These are phyloP conservation scores for Dryadomyces quercivorus DNA, from an alignment of 2,329 filamentous ascomycete species.

Conservation along the genomic window DNA sequence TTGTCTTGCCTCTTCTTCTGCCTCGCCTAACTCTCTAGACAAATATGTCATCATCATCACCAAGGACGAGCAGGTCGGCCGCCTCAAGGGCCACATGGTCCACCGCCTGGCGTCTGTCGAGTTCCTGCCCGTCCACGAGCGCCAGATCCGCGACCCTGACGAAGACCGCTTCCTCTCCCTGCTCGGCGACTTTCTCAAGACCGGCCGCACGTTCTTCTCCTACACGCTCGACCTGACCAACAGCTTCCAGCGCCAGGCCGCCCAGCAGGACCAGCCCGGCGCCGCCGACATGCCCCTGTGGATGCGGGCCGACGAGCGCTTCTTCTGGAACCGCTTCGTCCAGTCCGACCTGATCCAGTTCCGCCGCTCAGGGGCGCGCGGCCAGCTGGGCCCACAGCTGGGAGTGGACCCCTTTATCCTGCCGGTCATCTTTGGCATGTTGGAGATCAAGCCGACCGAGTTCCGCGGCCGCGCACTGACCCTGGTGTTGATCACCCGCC, in stretches of 20 bases:
- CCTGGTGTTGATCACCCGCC: conserved; percentile 74
- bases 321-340: conserved; percentile 97
- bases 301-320: conserved; percentile 88
- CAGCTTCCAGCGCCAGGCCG: conserved; percentile 86
- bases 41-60: conserved; percentile 97
- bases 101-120: conserved; percentile 89
- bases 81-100: conserved; percentile 89
- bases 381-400: conserved; percentile 57
- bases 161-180: conserved; percentile 84
- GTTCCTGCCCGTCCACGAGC: conserved; percentile 86
- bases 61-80: conserved; percentile 81
- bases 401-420: conserved; percentile 84
- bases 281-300: conserved; percentile 53
- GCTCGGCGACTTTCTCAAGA: conserved; percentile 69
- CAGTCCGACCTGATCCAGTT: conserved; percentile 88
- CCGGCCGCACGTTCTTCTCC: conserved; percentile 91
- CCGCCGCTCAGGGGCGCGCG: conserved; percentile 49
- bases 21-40: conserved; percentile 34
- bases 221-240: conserved; percentile 96
- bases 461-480: conserved; percentile 79
- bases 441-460: conserved; percentile 76
- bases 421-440: conserved; percentile 91
- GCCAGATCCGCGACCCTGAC: conserved; percentile 79
- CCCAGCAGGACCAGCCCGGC: conserved; percentile 46
- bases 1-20: too few species aligned